Evolutionary conservation across 192 early-diverging fungal genomes (phyloP), one percentile per base, ranked within the genome.

Genomic region (Thoreauomyces humboldtii): DNA sequence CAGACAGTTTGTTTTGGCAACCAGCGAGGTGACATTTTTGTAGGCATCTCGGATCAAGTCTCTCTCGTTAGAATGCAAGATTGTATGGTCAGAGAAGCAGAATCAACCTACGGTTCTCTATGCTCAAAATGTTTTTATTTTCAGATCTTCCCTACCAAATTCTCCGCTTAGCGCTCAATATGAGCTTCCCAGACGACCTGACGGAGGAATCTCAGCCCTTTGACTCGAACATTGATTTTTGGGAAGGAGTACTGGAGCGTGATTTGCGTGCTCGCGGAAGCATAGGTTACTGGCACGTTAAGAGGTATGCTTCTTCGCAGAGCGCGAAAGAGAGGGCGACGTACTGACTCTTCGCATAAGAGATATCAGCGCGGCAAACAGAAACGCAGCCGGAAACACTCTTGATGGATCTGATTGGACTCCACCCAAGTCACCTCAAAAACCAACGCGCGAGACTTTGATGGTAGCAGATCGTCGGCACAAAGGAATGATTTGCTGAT

Each of bases 21-120:
- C 50, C 41, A 17, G 6, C 67, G 74, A 21, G 78, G 73, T 4
- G 81, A 83, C 43, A 54, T 83, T 12, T 52, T 83, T 3, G 71
- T 83, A 2, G 66, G 69, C 17, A 37, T 83, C 12, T 7, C 62
- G 1, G 75, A 77, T 60, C 78, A 83, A 46, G 59, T 83, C 27
- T 63, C 66, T 0, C 69, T 81, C 4, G 72, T 83, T 6, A 50
- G 71, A 2, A 60, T 81, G 24, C 81, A 80, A 47, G 81, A 83
- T 59, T 83, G 64, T 66, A 56, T 17, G 64, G 37, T 31, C 9
- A 27, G n/a, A n/a, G n/a, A n/a, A n/a, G n/a, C n/a, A n/a, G n/a
- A n/a, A n/a, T n/a, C n/a, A n/a, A 5, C 32, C 25, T 42, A 2
- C 33, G 32, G 19, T n/a, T 15, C 4, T 37, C 5, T 7, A 34